Conservation (phyloP, 2,329 filamentous ascomycete species). For the Rugonectria rugulosa region DNA sequence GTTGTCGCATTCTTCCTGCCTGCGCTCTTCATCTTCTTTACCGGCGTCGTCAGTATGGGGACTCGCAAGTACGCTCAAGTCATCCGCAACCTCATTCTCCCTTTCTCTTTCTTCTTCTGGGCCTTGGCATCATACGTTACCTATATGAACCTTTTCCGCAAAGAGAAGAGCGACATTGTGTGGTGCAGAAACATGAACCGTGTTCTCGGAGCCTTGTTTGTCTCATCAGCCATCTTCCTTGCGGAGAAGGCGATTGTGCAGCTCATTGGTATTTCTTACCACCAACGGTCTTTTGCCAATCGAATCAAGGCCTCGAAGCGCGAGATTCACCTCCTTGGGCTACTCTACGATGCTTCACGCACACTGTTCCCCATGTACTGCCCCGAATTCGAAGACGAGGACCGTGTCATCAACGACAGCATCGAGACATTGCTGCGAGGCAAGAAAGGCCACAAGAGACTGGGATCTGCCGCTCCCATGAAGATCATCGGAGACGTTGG, state of each 20-base stretch:
- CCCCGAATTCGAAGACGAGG: constrained; percentile 87
- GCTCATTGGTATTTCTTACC: constrained; percentile 84
- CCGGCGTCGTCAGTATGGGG: constrained; percentile 72
- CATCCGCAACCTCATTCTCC: constrained; percentile 69
- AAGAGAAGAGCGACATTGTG: constrained; percentile 44
- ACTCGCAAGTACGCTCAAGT: constrained; percentile 75
- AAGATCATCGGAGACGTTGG: constrained; percentile 79
- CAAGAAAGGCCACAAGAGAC: constrained; percentile 56
- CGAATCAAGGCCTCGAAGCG: constrained; percentile 90
- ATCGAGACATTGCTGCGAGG: constrained; percentile 72
- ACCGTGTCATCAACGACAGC: constrained; percentile 88
- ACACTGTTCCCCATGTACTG: constrained; percentile 92
- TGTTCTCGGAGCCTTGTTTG: constrained; percentile 71
- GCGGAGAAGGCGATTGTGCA: constrained; percentile 83
- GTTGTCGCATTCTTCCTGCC: constrained; percentile 68
- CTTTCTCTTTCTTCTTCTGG: constrained; percentile 75
- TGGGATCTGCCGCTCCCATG: constrained; percentile 77
- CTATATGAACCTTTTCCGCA: constrained; percentile 63
- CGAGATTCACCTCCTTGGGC: constrained; percentile 79
- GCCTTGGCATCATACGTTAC: constrained; percentile 68
- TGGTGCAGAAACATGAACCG: constrained; percentile 69
- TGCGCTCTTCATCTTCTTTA: constrained; percentile 71
- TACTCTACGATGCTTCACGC: constrained; percentile 90
- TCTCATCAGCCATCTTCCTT: constrained; percentile 74
- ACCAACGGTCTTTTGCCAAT: constrained; percentile 82